Base-by-base conservation (phyloP, 768 basidiomycete genomes). In the Mycena chlorophos region DNA sequence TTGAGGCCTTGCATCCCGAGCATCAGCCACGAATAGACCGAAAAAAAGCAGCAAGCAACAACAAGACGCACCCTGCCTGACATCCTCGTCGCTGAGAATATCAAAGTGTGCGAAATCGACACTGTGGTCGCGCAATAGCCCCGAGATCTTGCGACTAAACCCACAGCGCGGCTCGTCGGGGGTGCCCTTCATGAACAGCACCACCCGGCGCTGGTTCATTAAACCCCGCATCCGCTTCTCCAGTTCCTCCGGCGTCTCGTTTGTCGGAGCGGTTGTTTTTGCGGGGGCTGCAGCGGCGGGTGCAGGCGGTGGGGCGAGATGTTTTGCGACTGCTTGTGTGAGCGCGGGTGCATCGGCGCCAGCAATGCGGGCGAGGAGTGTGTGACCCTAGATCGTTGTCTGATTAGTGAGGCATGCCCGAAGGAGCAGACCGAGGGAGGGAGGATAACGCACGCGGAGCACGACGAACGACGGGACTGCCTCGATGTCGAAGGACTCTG, bases 401-500 rank as follows among this genome's bases (percentile, higher is more conserved):
- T 25, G 23, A 46, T 23, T 27, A 10, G 8, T 23, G 27, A 27
- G 22, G 23, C 8, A 34, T 17, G 14, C 13, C n/a, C 12, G 23
- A 22, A 26, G 19, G 30, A 19, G 12, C 19, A 12, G 6, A 20
- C 14, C 1, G 17, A 42, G 2, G 12, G 6, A 16, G 16, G 13
- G 38, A 61, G 13, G 65, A 34, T 51, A 38, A 63, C 83, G 43
- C 58, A 95, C 96, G 60, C 85, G 78, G 19, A 99, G 82, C 51
- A 99, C 71, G 47, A 98, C 68, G 65, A 94, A 88, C 0, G 86
- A 74, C 0, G 97, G 97, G 12, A 98, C 97, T 19, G 89, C 83
- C 63, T 94, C 86, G 56, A 99, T 83, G 5, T 92, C 88, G 65
- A 98, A 98, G 12, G 91, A 91, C 64, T 97, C 94, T 4, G 93